Percentiles rank a stretch among this genome's conserved stretches.
phyloP scores from a whole-genome alignment of 441 rosid species.

The Gossypium laxum region DNA sequence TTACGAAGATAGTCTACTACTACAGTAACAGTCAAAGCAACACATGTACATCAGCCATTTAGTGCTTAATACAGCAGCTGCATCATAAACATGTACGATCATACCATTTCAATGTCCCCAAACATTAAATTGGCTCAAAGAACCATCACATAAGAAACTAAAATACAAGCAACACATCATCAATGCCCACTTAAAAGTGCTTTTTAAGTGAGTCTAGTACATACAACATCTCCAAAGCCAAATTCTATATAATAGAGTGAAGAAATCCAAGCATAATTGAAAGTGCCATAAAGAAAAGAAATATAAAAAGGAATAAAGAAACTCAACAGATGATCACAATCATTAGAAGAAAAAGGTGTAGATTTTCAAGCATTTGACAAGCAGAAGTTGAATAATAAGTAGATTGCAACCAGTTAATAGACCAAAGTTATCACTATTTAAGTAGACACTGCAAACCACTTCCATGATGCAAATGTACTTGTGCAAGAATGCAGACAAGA shows the following conservation, averaged over 20 bases:
- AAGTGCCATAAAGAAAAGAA: not conserved
- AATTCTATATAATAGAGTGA: not conserved
- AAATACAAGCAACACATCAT: conserved; percentile 1
- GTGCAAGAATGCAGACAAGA: conserved; percentile 12
- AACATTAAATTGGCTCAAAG: not conserved
- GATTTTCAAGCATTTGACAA: not conserved
- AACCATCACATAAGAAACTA: conserved; percentile 1
- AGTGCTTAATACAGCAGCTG: conserved; percentile 9
- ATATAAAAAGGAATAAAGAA: not conserved
- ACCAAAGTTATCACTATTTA: not conserved
- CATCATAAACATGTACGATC: not conserved
- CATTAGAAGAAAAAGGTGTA: not conserved
- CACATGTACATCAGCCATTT: not conserved
- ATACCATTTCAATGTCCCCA: conserved; percentile 1
- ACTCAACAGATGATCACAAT: not conserved
- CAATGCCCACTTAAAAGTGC: not conserved
- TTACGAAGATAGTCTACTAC: not conserved
- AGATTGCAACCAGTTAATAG: not conserved
- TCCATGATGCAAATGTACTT: not conserved
- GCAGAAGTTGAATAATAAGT: not conserved
- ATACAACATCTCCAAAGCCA: not conserved
- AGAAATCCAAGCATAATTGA: not conserved
- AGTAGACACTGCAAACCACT: not conserved
- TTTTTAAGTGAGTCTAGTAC: not conserved
- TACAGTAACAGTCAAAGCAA: conserved; percentile 7